These are phyloP conservation scores for Phylloporus arenicola DNA, from an alignment of 768 basidiomycete species.

Conservation along the genomic window DNA sequence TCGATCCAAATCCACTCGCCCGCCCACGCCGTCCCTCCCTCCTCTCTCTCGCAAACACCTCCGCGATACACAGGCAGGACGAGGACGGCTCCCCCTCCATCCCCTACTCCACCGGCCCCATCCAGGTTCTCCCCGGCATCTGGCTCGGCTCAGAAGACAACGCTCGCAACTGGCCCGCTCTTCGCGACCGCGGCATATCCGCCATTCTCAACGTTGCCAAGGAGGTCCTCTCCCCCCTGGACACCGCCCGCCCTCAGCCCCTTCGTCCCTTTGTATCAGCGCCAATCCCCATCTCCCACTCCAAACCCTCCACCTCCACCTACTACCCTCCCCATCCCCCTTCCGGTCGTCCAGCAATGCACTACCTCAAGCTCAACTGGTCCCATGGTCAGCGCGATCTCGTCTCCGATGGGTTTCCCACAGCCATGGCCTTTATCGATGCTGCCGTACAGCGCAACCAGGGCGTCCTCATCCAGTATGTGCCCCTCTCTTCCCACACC, in stretches of 20 bases:
- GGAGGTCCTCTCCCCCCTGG: slow-evolving; percentile 76
- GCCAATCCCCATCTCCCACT: slow-evolving; percentile 48
- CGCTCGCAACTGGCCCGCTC: slow-evolving; percentile 71
- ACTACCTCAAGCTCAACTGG: slow-evolving; percentile 89
- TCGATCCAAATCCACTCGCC: slow-evolving; percentile 28
- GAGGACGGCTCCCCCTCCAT: slow-evolving; percentile 55
- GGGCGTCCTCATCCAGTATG: slow-evolving; percentile 81
- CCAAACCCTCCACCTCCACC: slow-evolving; percentile 38
- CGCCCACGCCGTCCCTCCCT: slow-evolving; percentile 63
- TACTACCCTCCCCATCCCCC: slow-evolving; percentile 64
- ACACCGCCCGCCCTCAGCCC: slow-evolving; percentile 41
- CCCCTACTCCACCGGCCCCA: slow-evolving; percentile 77
- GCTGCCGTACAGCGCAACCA: slow-evolving; percentile 69
- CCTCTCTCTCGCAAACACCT: slow-evolving; percentile 57
- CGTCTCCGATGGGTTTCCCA: slow-evolving; percentile 70
- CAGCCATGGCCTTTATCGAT: slow-evolving; percentile 79
- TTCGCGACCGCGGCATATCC: slow-evolving; percentile 67
- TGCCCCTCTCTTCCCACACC: slow-evolving; percentile 22
- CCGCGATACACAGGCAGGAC: slow-evolving; percentile 58
- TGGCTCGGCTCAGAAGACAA: slow-evolving; percentile 94
- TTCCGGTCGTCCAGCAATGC: slow-evolving; percentile 70
- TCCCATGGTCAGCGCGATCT: slow-evolving; percentile 92
- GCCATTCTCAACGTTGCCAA: slow-evolving; percentile 90
- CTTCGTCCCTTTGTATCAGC: slow-evolving; percentile 63
- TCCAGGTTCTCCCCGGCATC: slow-evolving; percentile 78